Percentiles rank a stretch among this genome's conserved stretches.
These are phyloP conservation scores for Aspergillus conjunctus DNA, from an alignment of 495 filamentous ascomycete species.

Conservation along the genomic window DNA sequence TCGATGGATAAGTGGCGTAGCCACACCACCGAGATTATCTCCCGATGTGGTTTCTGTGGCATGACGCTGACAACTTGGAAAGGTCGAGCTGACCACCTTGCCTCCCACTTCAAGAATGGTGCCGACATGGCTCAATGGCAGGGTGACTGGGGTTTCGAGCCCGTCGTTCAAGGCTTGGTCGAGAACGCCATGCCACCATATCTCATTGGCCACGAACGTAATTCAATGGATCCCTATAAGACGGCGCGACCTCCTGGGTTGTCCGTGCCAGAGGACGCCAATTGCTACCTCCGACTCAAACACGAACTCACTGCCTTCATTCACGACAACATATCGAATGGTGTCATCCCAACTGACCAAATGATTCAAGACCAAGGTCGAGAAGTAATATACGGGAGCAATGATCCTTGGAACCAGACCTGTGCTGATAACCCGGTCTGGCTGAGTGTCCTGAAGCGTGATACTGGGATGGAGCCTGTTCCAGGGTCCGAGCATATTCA, in stretches of 20 bases:
- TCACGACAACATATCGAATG: constrained; percentile 47
- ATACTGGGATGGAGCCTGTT: constrained; percentile 52
- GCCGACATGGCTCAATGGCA: constrained; percentile 75
- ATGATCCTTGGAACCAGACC: constrained; percentile 74
- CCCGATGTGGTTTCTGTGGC: constrained; percentile 74
- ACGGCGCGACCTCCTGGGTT: constrained; percentile 30
- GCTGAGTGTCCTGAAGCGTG: constrained; percentile 68
- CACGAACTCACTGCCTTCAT: constrained; percentile 61
- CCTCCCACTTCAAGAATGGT: constrained; percentile 73
- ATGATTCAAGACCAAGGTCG: constrained; percentile 66
- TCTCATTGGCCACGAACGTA: constrained; percentile 47
- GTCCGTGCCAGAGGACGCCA: constrained; percentile 40
- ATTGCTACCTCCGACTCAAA: constrained; percentile 56
- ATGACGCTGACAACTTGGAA: constrained; percentile 70
- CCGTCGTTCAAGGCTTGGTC: constrained; percentile 64
- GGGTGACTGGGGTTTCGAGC: constrained; percentile 79
- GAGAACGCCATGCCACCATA: constrained; percentile 73
- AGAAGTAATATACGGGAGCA: constrained; percentile 63
- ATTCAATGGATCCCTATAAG: constrained; percentile 41
- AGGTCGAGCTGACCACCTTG: constrained; percentile 69
- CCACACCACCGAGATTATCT: constrained; percentile 67
- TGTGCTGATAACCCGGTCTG: constrained; percentile 66
- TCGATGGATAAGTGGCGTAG: constrained; percentile 81
- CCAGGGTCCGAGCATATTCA: constrained; percentile 39
- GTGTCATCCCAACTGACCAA: constrained; percentile 58